Conservation (phyloP, 140 eudicot species). For the Flaveria floridana region DNA sequence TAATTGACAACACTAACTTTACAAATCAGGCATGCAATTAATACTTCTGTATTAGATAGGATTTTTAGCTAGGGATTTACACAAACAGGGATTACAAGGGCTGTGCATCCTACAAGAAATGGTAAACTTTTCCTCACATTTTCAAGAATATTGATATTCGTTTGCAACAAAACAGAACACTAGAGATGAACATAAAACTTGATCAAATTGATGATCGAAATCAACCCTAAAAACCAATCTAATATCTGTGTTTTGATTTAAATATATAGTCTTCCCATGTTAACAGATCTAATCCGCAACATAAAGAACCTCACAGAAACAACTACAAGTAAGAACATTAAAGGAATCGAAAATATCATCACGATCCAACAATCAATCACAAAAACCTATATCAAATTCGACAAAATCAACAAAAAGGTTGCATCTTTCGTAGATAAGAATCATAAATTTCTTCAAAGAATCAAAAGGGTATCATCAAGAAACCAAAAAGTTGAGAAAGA, state of each 20-base stretch:
- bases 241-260: background rate
- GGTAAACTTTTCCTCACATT: background rate
- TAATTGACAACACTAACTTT: background rate
- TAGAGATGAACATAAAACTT: background rate
- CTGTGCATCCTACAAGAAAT: background rate
- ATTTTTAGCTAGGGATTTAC: background rate
- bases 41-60: background rate
- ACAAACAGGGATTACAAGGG: background rate
- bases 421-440: constrained; percentile 19
- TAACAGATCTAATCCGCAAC: constrained; percentile 16
- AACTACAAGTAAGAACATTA: background rate
- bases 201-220: background rate
- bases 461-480: constrained; percentile 22
- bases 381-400: constrained; percentile 16
- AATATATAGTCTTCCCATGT: too few species aligned
- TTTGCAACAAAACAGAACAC: background rate
- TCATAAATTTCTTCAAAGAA: background rate
- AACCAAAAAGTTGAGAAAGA: background rate
- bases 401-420: constrained; percentile 22
- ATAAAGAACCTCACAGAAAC: background rate
- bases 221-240: background rate
- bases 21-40: background rate
- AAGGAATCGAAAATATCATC: constrained; percentile 6
- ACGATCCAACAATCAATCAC: constrained; percentile 19
- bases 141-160: background rate